Percentiles rank a stretch among this genome's conserved stretches.
These are phyloP conservation scores for Kazachstania sp. DNA, from an alignment of 1,139 yeast genomes.

Conservation along the genomic window DNA sequence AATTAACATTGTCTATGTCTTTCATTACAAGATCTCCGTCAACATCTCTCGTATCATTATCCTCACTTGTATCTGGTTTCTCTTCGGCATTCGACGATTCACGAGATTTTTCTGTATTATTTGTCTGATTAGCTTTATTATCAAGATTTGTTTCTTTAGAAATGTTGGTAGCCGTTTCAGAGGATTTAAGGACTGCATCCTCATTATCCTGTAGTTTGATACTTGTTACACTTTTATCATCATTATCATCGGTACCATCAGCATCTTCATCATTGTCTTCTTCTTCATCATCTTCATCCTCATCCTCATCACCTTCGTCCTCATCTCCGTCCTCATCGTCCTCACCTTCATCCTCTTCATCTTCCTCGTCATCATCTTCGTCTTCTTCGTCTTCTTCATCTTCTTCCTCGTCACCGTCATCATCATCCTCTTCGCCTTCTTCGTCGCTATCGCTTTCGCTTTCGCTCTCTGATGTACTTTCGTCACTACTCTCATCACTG, in stretches of 20 bases:
- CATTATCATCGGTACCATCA: background rate
- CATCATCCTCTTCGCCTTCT: constrained; percentile 4
- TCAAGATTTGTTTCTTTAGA: background rate
- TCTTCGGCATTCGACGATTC: background rate
- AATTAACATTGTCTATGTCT: background rate
- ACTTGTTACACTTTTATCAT: background rate
- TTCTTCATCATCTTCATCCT: constrained; percentile 5
- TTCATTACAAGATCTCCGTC: background rate
- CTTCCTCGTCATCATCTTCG: background rate
- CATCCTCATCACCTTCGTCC: constrained; percentile 6
- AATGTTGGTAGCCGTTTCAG: background rate
- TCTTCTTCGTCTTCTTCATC: background rate
- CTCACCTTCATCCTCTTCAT: background rate
- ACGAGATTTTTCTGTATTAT: background rate
- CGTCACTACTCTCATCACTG: constrained; percentile 6
- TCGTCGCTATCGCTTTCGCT: constrained; percentile 3
- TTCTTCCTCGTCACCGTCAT: constrained; percentile 5
- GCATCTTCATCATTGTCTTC: constrained; percentile 3
- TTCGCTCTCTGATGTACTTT: constrained; percentile 5
- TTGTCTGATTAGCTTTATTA: background rate
- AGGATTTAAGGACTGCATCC: background rate
- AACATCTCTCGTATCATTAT: background rate
- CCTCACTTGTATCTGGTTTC: background rate
- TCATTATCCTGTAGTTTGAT: background rate
- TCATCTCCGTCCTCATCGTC: background rate